Conservation (phyloP, 1,284 basidiomycete genomes). For the Albatrellus sp. region DNA sequence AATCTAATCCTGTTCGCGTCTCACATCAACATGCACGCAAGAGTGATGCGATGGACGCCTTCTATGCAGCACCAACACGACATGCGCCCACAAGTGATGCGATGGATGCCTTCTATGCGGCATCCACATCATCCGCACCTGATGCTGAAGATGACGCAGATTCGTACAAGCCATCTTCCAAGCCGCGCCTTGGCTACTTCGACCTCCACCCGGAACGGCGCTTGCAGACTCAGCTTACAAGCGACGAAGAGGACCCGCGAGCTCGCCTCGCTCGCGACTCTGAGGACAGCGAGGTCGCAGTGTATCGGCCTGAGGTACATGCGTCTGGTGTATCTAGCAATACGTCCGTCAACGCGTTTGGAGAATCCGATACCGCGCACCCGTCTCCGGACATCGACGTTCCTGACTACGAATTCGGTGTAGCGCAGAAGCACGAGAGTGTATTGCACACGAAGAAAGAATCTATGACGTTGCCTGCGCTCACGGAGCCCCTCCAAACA, state of each 20-base stretch:
- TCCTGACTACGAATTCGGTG: conserved; percentile 6
- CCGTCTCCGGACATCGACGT: conserved; percentile 6
- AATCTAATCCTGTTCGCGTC: conserved; percentile 3
- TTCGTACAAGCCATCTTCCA: conserved; percentile 2
- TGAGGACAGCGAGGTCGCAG: conserved; percentile 15
- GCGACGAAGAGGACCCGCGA: conserved; percentile 26
- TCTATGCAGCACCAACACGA: neutral
- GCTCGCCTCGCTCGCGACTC: conserved; percentile 14
- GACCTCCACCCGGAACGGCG: conserved; percentile 51
- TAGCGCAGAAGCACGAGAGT: neutral
- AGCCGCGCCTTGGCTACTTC: conserved; percentile 47
- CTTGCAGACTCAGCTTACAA: conserved; percentile 9
- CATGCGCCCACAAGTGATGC: conserved; percentile 3
- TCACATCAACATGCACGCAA: conserved; percentile 6
- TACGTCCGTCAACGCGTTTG: neutral
- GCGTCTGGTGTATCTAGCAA: neutral
- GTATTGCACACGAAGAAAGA: conserved; percentile 16
- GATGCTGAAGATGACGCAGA: conserved; percentile 24
- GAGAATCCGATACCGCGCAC: neutral
- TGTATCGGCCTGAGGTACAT: conserved; percentile 6
- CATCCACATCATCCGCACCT: conserved; percentile 9
- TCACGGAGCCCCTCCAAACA: neutral
- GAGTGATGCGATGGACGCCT: conserved; percentile 6
- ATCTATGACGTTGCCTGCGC: conserved; percentile 14
- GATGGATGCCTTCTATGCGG: neutral